Evolutionary conservation across 2,329 filamentous ascomycete species (phyloP).

Genomic region (Trichoderma semiorbis): DNA sequence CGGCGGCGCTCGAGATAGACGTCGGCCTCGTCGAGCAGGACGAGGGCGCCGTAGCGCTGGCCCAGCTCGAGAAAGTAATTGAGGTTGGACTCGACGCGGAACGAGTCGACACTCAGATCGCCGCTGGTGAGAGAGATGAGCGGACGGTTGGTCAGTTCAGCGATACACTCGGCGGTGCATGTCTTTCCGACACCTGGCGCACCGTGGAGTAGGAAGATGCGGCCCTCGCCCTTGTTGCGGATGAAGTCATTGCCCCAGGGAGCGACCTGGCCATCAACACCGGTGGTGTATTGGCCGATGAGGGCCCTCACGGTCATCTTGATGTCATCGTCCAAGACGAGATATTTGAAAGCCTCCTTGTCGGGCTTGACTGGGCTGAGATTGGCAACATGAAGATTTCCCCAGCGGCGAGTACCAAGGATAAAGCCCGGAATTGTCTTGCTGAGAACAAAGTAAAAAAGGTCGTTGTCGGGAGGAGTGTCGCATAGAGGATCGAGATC

Average conservation of each 20-base stretch:
- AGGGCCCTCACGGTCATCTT: conserved; percentile 47
- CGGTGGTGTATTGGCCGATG: conserved; percentile 44
- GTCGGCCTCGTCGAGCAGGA: conserved; percentile 58
- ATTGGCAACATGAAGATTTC: conserved; percentile 38
- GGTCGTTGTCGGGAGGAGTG: conserved; percentile 37
- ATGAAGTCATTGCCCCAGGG: conserved; percentile 48
- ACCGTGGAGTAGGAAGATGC: conserved; percentile 51
- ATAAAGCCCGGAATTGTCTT: conserved; percentile 47
- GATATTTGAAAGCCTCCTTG: conserved; percentile 48
- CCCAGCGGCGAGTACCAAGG: conserved; percentile 44
- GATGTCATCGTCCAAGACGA: conserved; percentile 47
- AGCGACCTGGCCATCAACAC: conserved; percentile 36
- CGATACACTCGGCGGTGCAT: conserved; percentile 53
- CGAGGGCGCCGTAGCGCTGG: conserved; percentile 48
- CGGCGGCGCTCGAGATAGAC: conserved; percentile 55
- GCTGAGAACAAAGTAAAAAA: conserved; percentile 43
- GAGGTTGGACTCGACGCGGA: conserved; percentile 41
- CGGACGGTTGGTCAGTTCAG: conserved; percentile 48
- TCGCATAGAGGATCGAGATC: conserved; percentile 37
- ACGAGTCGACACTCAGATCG: conserved; percentile 42
- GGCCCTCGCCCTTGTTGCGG: conserved; percentile 48
- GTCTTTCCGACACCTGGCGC: conserved; percentile 57
- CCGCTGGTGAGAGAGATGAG: conserved; percentile 50
- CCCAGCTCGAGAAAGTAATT: conserved; percentile 48
- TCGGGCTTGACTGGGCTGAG: conserved; percentile 42